A percentile compares a stretch with the other conserved stretches of the same genome.
These are phyloP conservation scores for Ambrosiella cleistominuta DNA, from an alignment of 2,329 filamentous ascomycete genomes.

Conservation along the genomic window DNA sequence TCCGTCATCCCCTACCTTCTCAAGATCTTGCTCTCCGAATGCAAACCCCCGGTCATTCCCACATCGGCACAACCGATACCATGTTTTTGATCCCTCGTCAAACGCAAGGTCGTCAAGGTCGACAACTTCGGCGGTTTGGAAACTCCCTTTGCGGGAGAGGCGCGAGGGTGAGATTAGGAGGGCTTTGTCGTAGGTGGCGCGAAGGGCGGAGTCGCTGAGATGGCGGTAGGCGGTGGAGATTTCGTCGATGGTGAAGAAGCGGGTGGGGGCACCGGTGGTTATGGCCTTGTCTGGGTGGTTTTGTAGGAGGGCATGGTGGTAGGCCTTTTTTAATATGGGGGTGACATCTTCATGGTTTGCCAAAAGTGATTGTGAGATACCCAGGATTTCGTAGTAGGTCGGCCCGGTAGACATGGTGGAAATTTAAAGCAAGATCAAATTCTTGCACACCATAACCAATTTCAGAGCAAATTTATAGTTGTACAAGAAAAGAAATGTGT, in stretches of 20 bases:
- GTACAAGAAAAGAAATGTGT: no score
- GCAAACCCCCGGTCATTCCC: slow-evolving; percentile 44
- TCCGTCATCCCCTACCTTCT: slow-evolving; percentile 38
- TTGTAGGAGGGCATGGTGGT: slow-evolving; percentile 44
- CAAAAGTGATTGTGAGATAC: slow-evolving; percentile 32
- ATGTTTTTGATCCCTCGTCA: slow-evolving; percentile 30
- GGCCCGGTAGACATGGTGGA: slow-evolving; percentile 17
- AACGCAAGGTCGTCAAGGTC: slow-evolving; percentile 47
- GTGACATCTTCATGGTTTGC: slow-evolving; percentile 26
- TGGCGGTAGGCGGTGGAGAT: slow-evolving; percentile 42
- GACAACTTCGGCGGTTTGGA: slow-evolving; percentile 43
- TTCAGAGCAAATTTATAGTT: no score
- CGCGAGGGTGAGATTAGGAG: slow-evolving; percentile 21
- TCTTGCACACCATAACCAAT: background rate
- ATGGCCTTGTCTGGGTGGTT: slow-evolving; percentile 45
- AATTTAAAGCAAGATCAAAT: background rate
- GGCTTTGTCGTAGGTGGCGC: slow-evolving; percentile 35
- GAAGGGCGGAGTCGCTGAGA: slow-evolving; percentile 32
- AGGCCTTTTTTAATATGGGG: slow-evolving; percentile 41
- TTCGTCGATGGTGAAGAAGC: slow-evolving; percentile 39
- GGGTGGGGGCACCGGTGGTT: background rate
- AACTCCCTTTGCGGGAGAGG: slow-evolving; percentile 22
- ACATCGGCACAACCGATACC: slow-evolving; percentile 44
- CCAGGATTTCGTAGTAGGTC: slow-evolving; percentile 45
- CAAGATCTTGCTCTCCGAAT: slow-evolving; percentile 40